A percentile compares a stretch with the other conserved stretches of the same genome.
These are phyloP conservation scores for Aspergillus sp. DNA, from an alignment of 2,329 filamentous ascomycete species.

Conservation along the genomic window DNA sequence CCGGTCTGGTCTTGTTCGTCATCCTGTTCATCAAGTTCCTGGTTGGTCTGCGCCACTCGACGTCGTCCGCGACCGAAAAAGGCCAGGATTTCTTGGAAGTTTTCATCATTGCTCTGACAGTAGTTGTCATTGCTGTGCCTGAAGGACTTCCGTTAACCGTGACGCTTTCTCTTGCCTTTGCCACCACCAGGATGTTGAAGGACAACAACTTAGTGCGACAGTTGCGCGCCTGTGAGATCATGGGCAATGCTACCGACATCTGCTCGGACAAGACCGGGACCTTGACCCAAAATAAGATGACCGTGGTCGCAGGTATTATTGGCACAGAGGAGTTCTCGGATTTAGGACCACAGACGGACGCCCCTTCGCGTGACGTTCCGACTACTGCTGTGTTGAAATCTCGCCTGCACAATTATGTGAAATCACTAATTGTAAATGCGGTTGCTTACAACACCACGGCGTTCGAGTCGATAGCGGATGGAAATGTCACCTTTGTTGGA, in stretches of 20 bases:
- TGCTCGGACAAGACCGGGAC: conserved; percentile 66
- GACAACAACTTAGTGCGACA: conserved; percentile 61
- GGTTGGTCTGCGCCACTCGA: conserved; percentile 56
- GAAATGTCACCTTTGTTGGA: conserved; percentile 65
- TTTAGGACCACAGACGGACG: neutral
- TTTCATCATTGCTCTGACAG: conserved; percentile 56
- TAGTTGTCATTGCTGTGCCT: conserved; percentile 59
- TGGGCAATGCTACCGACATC: conserved; percentile 62
- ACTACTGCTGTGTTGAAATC: conserved; percentile 31
- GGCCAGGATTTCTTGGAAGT: conserved; percentile 58
- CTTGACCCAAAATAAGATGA: conserved; percentile 62
- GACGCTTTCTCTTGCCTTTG: conserved; percentile 60
- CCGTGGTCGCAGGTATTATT: conserved; percentile 50
- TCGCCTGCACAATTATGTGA: neutral
- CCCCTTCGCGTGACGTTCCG: neutral
- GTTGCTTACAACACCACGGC: conserved; percentile 58
- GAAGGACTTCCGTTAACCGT: conserved; percentile 60
- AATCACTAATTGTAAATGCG: neutral
- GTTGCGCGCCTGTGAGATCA: conserved; percentile 58
- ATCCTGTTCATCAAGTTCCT: conserved; percentile 74
- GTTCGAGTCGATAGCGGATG: conserved; percentile 69
- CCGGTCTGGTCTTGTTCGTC: conserved; percentile 68
- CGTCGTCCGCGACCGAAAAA: conserved; percentile 44
- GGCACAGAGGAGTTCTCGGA: neutral
- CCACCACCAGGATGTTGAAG: conserved; percentile 59